Percentiles rank a stretch among this genome's conserved stretches.
phyloP scores from a whole-genome alignment of 108 stramenopile genomes.

The Discostella pseudostelligera region DNA sequence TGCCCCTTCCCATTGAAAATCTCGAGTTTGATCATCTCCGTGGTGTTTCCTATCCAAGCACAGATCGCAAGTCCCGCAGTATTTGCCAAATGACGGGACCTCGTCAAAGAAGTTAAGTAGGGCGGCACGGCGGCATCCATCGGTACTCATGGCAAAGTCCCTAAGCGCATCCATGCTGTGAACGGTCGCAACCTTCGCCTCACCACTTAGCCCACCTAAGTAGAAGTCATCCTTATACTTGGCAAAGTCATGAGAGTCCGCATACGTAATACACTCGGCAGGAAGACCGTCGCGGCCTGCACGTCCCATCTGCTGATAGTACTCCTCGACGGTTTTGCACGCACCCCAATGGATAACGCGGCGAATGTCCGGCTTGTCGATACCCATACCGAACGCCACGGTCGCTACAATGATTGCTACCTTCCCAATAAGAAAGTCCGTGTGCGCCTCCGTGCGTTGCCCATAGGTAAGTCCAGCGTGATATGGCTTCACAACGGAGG shows the following conservation, averaged over 20 bases:
- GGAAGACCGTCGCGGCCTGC: slow-evolving; percentile 92
- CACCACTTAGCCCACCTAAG: slow-evolving; percentile 46
- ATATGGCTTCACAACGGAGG: slow-evolving; percentile 50
- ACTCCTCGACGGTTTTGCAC: slow-evolving; percentile 92
- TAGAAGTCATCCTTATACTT: slow-evolving; percentile 78
- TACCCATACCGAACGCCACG: slow-evolving; percentile 98
- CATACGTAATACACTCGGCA: slow-evolving; percentile 72
- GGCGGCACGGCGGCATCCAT: slow-evolving; percentile 62
- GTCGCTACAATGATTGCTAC: slow-evolving; percentile 90
- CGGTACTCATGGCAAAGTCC: slow-evolving; percentile 51
- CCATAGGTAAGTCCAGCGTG: slow-evolving; percentile 82
- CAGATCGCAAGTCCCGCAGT: slow-evolving; percentile 81
- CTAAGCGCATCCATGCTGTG: slow-evolving; percentile 58
- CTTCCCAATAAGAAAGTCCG: slow-evolving; percentile 76
- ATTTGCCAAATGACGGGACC: slow-evolving; percentile 61
- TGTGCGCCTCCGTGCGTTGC: slow-evolving; percentile 61
- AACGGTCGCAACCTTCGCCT: slow-evolving; percentile 43
- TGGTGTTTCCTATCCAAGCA: slow-evolving; percentile 44
- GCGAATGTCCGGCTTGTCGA: slow-evolving; percentile 88
- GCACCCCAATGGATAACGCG: slow-evolving; percentile 88
- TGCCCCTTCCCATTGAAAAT: slow-evolving; percentile 61
- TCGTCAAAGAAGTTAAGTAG: slow-evolving; percentile 78
- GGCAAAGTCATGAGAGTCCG: slow-evolving; percentile 58
- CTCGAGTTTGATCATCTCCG: slow-evolving; percentile 58
- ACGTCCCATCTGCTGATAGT: slow-evolving; percentile 95